Evolutionary conservation across 2,329 filamentous ascomycete genomes (phyloP), one percentile per base, ranked within the genome.

Genomic region (Alternaria tenuissima): DNA sequence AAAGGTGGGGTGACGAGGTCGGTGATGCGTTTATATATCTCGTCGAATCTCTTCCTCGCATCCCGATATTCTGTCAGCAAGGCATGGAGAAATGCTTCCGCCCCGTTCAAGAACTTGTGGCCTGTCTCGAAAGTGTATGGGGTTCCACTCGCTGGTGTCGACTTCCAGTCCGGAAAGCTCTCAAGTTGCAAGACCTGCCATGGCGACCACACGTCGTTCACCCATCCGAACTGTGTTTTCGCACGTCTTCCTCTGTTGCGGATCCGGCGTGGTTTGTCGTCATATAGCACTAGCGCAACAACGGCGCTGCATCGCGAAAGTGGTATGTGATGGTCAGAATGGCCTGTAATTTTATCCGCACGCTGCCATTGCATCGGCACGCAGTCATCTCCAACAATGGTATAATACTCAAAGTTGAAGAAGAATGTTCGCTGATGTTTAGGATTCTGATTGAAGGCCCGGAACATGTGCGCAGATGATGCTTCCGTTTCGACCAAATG

Each of bases 321-420:
- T 26, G 87, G 84, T 26, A 89, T 84, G 71, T 89, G 86, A 54
- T 67, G 85, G 74, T 57, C 79, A 70, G 16, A 77, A 63, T 20
- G 77, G 68, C 54, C 76, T 73, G 67, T 81, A 72, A 34, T 74
- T 43, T 79, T 81, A 64, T 88, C 86, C 38, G 84, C 83, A 20
- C 81, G 77, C 68, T 89, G 88, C 87, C 87, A 89, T 6, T 84
- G 80, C 67, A 87, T 85, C 0, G 88, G 87, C 32, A 81, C 79
- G 41, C 87, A 82, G 4, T 82, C 83, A 5, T 85, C 81, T 2
- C 83, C 84, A 12, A 89, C 82, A 7, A 88, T 81, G 5, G 87
- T 89, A 68, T 88, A 89, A 70, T 89, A 89, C 65, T 89, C 88
- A 71, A 89, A 88, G 42, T 82, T 85, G 70, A 89, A 89, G 64